Evolutionary conservation across 129 eudicot species (phyloP).

Genomic region (Solidago caesia): DNA sequence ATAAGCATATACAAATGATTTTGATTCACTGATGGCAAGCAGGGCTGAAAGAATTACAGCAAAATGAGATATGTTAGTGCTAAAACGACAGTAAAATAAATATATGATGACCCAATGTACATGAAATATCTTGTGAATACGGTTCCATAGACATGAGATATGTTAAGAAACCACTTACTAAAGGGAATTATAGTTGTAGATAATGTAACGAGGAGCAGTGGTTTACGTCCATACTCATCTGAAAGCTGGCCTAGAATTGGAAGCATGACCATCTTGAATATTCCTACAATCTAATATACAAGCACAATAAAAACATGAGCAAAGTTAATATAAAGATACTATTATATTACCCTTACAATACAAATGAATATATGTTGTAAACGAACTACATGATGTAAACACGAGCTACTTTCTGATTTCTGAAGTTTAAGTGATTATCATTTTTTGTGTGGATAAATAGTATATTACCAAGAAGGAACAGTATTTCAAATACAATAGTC

Average conservation of each 20-base stretch:
- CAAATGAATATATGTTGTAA: not conserved
- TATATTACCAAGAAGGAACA: not conserved
- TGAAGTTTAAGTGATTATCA: too few relatives aligned
- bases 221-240: constrained; percentile 93
- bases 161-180: constrained; percentile 45
- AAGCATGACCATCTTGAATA: constrained; percentile 89
- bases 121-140: not conserved
- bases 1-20: constrained; percentile 77
- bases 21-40: constrained; percentile 71
- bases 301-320: not conserved
- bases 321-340: not conserved
- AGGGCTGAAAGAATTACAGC: constrained; percentile 51
- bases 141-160: not conserved
- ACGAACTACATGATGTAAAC: not conserved
- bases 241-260: constrained; percentile 92
- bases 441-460: not conserved
- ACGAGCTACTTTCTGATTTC: not conserved
- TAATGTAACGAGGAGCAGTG: constrained; percentile 76
- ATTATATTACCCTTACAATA: not conserved
- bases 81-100: not conserved
- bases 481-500: not conserved
- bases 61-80: not conserved
- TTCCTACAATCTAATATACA: constrained; percentile 67
- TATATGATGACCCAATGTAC: not conserved
- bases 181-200: constrained; percentile 80